phyloP scores from a whole-genome alignment of 148 eudicot species.

The Rhododendron henanense region DNA sequence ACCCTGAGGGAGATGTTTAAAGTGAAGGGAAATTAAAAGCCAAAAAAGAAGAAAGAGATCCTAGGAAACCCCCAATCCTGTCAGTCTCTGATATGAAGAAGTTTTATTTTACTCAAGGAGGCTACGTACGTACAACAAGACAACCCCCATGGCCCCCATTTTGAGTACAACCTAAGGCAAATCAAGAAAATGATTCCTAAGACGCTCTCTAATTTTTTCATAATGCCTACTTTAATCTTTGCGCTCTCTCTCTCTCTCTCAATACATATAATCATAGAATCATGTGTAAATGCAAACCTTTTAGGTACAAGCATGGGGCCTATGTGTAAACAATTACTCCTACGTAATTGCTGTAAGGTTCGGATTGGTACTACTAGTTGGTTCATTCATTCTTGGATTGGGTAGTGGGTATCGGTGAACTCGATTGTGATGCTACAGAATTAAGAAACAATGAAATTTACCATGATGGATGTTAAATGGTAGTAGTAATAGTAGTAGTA shows the following conservation, averaged over 20 bases:
- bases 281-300: background rate
- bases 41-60: background rate
- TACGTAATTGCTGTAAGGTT: background rate
- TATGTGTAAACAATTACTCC: background rate
- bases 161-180: constrained; percentile 14
- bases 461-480: no score
- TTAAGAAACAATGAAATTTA: background rate
- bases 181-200: background rate
- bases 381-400: background rate
- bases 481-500: no score
- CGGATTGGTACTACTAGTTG: background rate
- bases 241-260: background rate
- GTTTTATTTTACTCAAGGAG: background rate
- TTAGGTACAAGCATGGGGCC: constrained; percentile 5
- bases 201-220: background rate
- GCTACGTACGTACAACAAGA: background rate
- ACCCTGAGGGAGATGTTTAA: background rate
- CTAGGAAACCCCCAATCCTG: background rate
- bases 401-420: background rate
- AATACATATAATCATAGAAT: background rate
- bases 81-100: background rate
- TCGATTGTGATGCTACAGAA: background rate
- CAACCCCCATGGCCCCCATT: background rate
- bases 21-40: background rate
- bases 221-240: background rate